These are phyloP conservation scores for Pinus tabuliformis DNA, from an alignment of 75 land plant genomes.

Conservation along the genomic window DNA sequence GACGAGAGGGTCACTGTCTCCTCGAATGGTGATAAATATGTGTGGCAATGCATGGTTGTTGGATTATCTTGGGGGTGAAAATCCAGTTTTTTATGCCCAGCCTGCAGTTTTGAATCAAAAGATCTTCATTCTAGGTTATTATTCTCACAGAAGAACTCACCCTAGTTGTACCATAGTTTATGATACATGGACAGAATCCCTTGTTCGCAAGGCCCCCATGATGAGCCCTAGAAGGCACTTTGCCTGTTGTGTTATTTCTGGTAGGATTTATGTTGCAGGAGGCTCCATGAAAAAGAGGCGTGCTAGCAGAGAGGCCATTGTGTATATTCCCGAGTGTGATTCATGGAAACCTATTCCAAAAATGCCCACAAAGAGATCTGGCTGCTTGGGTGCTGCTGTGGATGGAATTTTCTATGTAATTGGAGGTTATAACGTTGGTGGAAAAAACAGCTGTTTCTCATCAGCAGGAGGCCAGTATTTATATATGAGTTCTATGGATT, in stretches of 20 bases:
- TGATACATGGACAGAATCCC: constrained; percentile 65
- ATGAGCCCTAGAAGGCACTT: constrained; percentile 67
- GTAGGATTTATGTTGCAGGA: constrained; percentile 57
- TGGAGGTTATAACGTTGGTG: constrained; percentile 61
- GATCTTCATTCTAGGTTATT: constrained; percentile 52
- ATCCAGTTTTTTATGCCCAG: constrained; percentile 51
- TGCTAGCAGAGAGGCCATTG: constrained; percentile 25
- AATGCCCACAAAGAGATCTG: constrained; percentile 67
- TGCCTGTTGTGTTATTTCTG: constrained; percentile 61
- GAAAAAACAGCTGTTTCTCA: constrained; percentile 17
- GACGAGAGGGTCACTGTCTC: constrained; percentile 25
- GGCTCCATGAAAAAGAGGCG: constrained; percentile 35
- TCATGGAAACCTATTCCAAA: constrained; percentile 64
- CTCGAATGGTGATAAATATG: background rate
- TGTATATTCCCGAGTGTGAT: constrained; percentile 63
- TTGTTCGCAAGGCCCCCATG: constrained; percentile 45
- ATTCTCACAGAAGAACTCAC: constrained; percentile 4
- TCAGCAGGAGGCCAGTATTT: constrained; percentile 24
- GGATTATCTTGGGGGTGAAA: constrained; percentile 7
- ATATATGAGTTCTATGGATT: constrained; percentile 77
- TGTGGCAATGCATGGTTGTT: background rate
- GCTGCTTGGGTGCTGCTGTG: constrained; percentile 78
- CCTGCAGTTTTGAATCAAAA: constrained; percentile 49
- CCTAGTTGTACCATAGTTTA: constrained; percentile 37
- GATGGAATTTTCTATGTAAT: constrained; percentile 77